Percentiles rank a stretch among this genome's conserved stretches.
phyloP scores from a whole-genome alignment of 495 filamentous ascomycete genomes.

The Parathielavia appendiculata region DNA sequence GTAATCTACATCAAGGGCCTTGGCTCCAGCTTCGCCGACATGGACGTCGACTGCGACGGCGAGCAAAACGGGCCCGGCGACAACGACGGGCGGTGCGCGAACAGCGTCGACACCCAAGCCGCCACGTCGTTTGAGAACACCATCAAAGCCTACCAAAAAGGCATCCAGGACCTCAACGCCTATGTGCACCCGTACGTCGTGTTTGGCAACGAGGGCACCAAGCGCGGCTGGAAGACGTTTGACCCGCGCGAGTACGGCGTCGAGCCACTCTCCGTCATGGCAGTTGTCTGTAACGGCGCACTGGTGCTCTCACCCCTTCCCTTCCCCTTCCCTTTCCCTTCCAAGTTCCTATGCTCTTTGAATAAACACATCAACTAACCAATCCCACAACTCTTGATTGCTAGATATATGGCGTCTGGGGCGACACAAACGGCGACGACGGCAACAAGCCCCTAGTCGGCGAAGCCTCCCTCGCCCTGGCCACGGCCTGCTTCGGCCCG shows the following conservation, averaged over 20 bases:
- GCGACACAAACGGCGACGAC: conserved; percentile 56
- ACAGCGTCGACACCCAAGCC: conserved; percentile 48
- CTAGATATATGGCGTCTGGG: conserved; percentile 60
- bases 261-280: conserved; percentile 57
- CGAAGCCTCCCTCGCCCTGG: conserved; percentile 54
- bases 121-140: conserved; percentile 51
- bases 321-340: neutral
- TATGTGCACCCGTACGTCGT: conserved; percentile 62
- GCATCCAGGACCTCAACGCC: conserved; percentile 54
- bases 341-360: too few relatives aligned
- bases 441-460: conserved; percentile 45
- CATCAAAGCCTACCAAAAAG: conserved; percentile 39
- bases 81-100: conserved; percentile 46
- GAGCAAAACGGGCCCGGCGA: conserved; percentile 42
- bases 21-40: conserved; percentile 39
- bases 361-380: too few relatives aligned
- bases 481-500: conserved; percentile 51
- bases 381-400: neutral
- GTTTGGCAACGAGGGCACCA: conserved; percentile 52
- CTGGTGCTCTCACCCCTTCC: conserved; percentile 39
- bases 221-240: conserved; percentile 41
- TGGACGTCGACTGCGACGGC: conserved; percentile 69
- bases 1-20: conserved; percentile 39
- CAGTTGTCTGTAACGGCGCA: conserved; percentile 55
- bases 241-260: conserved; percentile 49